phyloP scores from a whole-genome alignment of 2,329 filamentous ascomycete species.

The Ceratocystis cubensis region DNA sequence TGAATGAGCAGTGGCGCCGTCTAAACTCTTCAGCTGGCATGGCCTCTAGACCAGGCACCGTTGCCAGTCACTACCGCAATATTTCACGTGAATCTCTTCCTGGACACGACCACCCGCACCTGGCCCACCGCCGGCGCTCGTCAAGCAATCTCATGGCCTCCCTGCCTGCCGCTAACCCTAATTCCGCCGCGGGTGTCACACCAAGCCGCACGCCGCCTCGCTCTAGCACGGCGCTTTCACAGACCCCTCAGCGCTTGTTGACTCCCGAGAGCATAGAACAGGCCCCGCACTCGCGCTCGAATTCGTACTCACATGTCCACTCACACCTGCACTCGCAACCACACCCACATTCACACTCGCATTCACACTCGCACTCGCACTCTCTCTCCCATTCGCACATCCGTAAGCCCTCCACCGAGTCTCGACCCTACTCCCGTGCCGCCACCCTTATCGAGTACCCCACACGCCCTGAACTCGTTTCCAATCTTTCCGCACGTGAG shows the following conservation, averaged over 20 bases:
- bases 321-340: background rate
- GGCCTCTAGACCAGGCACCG: conserved; percentile 8
- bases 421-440: conserved; percentile 34
- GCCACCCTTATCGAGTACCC: conserved; percentile 36
- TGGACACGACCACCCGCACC: conserved; percentile 1
- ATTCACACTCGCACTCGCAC: conserved; percentile 24
- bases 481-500: conserved; percentile 68
- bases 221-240: background rate
- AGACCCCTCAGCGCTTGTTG: conserved; percentile 14
- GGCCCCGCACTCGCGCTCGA: background rate
- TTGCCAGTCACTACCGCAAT: conserved; percentile 17
- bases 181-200: background rate
- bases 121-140: conserved; percentile 4
- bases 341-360: background rate
- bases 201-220: conserved; percentile 13
- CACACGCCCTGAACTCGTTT: conserved; percentile 46
- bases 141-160: conserved; percentile 11
- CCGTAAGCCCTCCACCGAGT: conserved; percentile 32
- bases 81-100: conserved; percentile 14
- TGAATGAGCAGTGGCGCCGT: conserved; percentile 21
- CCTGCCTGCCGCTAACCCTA: background rate
- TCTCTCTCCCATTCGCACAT: conserved; percentile 33
- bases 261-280: conserved; percentile 18
- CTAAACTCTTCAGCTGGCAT: conserved; percentile 13
- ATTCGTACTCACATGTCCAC: background rate